These are phyloP conservation scores for Acer saccharum DNA, from an alignment of 345 rosid genomes.

Conservation along the genomic window DNA sequence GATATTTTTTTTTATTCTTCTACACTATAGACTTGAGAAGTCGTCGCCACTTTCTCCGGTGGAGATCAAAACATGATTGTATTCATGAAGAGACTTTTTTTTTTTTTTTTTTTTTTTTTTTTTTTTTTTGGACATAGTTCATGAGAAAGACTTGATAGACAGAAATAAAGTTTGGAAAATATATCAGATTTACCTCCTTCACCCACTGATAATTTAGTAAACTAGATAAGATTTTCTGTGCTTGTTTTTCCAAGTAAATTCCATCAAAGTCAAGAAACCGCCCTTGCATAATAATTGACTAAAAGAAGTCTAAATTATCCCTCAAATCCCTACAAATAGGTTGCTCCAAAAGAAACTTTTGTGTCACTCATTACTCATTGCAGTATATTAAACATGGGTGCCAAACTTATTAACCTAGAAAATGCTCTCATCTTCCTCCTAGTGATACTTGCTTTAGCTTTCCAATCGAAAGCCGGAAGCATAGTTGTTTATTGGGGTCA, in stretches of 20 bases:
- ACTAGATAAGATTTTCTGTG: too few species aligned
- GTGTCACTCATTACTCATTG: not conserved
- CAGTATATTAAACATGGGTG: not conserved
- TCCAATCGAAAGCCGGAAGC: constrained; percentile 3
- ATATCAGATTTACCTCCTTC: too few species aligned
- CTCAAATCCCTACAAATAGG: not conserved
- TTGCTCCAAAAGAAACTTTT: not conserved
- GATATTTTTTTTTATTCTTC: too few species aligned
- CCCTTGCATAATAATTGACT: not conserved
- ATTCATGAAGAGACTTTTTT: too few species aligned
- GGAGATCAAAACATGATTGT: too few species aligned
- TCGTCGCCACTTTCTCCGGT: too few species aligned
- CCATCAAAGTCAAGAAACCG: not conserved
- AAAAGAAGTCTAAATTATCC: not conserved
- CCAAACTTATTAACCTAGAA: not conserved
- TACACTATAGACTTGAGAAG: too few species aligned
- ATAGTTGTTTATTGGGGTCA: constrained; percentile 27
- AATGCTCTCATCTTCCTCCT: not conserved
- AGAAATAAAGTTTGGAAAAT: too few species aligned
- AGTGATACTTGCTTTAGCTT: not conserved
- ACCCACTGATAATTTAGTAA: too few species aligned
- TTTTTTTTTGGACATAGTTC: too few species aligned
- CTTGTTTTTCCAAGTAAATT: not conserved
- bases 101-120: too few species aligned
- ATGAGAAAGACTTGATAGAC: too few species aligned